phyloP scores from a whole-genome alignment of 2,329 filamentous ascomycete genomes.

The Basipetospora chlamydospora region DNA sequence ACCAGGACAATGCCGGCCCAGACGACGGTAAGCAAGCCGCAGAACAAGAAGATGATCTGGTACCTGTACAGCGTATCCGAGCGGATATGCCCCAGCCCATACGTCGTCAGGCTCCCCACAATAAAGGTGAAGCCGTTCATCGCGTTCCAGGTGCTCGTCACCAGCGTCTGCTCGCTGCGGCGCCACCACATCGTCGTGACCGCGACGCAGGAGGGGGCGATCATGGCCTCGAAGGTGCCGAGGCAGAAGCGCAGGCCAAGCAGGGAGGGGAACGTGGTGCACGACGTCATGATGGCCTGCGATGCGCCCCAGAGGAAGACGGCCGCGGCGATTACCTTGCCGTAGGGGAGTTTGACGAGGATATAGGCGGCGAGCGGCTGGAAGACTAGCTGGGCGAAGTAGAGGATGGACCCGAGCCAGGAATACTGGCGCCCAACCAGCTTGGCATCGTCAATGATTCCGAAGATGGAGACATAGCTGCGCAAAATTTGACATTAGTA shows the following conservation, averaged over 20 bases:
- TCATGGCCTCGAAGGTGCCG: constrained; percentile 28
- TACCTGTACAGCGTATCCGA: constrained; percentile 30
- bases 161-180: constrained; percentile 39
- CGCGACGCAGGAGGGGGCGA: constrained; percentile 38
- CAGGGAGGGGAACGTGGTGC: constrained; percentile 28
- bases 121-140: constrained; percentile 42
- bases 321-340: constrained; percentile 32
- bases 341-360: constrained; percentile 33
- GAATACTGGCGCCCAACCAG: constrained; percentile 41
- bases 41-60: constrained; percentile 39
- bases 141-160: constrained; percentile 35
- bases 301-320: constrained; percentile 35
- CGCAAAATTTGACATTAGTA: too few relatives aligned
- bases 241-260: constrained; percentile 26
- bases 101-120: constrained; percentile 39
- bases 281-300: constrained; percentile 31
- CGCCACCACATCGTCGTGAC: constrained; percentile 37
- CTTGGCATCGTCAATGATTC: constrained; percentile 41
- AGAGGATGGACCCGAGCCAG: constrained; percentile 41
- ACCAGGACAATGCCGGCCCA: constrained; percentile 29
- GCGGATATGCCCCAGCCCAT: constrained; percentile 42
- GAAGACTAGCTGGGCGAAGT: constrained; percentile 37
- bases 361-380: constrained; percentile 34
- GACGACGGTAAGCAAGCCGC: constrained; percentile 33
- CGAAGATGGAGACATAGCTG: constrained; percentile 46